Evolutionary conservation across 768 basidiomycete genomes (phyloP).

Genomic region (Astraeus odoratus): DNA sequence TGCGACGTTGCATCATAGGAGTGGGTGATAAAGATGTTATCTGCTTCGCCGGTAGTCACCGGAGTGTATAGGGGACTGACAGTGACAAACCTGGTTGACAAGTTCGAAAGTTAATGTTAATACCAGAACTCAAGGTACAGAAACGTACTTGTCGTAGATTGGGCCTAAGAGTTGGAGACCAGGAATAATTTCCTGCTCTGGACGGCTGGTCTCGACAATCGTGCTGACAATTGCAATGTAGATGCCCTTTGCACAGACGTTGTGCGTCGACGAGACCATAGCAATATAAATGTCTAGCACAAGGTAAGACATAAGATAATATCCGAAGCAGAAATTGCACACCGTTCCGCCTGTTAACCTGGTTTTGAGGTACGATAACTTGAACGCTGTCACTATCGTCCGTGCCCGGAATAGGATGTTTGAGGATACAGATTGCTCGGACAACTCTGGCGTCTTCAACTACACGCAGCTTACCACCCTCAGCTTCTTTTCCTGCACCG

Average conservation of each 20-base stretch:
- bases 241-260: constrained; percentile 92
- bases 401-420: constrained; percentile 97
- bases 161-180: constrained; percentile 88
- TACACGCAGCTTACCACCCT: constrained; percentile 77
- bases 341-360: constrained; percentile 91
- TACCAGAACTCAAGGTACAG: not conserved
- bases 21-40: constrained; percentile 95
- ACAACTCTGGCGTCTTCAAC: constrained; percentile 92
- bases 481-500: constrained; percentile 57
- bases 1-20: constrained; percentile 99
- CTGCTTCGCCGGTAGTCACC: constrained; percentile 68
- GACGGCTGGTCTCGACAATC: constrained; percentile 90
- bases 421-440: constrained; percentile 94
- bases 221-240: constrained; percentile 98
- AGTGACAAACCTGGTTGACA: constrained; percentile 68
- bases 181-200: constrained; percentile 88
- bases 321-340: constrained; percentile 20
- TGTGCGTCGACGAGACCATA: constrained; percentile 94
- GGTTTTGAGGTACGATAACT: constrained; percentile 98
- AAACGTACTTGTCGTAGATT: constrained; percentile 84
- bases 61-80: constrained; percentile 87
- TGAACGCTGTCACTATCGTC: constrained; percentile 93
- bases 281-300: constrained; percentile 93
- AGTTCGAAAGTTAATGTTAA: constrained; percentile 5
- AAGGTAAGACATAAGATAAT: constrained; percentile 4